Evolutionary conservation across 352 stramenopile genomes (phyloP).

Genomic region (Phytopythium delawarense): DNA sequence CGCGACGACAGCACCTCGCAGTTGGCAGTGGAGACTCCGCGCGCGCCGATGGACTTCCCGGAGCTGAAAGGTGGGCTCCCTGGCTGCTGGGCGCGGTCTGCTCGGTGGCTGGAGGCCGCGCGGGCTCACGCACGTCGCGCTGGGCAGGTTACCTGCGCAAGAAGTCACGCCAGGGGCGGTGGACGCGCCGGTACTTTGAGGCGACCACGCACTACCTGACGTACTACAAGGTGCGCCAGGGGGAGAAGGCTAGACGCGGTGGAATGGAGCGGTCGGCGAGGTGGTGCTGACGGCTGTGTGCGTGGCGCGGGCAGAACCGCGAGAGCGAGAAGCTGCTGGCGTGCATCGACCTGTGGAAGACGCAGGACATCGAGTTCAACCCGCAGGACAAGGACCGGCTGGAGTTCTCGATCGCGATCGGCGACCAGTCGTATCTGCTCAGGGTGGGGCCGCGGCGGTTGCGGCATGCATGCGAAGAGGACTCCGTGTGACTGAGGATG

Average conservation of each 20-base stretch:
- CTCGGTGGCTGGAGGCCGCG: not conserved
- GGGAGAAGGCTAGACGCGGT: no score
- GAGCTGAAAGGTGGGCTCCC: conserved; percentile 70
- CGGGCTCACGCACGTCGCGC: not conserved
- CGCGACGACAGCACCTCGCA: not conserved
- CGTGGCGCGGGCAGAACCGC: conserved; percentile 39
- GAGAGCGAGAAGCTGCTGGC: conserved; percentile 85
- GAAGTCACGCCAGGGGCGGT: conserved; percentile 89
- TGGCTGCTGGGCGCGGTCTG: not conserved
- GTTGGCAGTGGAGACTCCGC: not conserved
- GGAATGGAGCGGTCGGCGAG: not conserved
- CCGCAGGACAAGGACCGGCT: conserved; percentile 44
- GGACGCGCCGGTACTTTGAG: conserved; percentile 98
- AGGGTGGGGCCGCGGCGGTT: conserved; percentile 26
- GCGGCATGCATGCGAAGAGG: not conserved
- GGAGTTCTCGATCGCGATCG: conserved; percentile 85
- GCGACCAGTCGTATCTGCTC: conserved; percentile 83
- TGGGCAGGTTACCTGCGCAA: conserved; percentile 89
- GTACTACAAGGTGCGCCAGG: conserved; percentile 94
- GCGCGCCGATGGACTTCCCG: conserved; percentile 54
- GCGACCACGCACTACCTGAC: conserved; percentile 97
- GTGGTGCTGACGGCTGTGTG: not conserved
- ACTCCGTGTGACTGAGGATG: not conserved
- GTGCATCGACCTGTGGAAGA: conserved; percentile 87
- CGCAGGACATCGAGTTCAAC: conserved; percentile 73